These are phyloP conservation scores for Calonectria pauciramosa DNA, from an alignment of 2,329 filamentous ascomycete genomes.

Conservation along the genomic window DNA sequence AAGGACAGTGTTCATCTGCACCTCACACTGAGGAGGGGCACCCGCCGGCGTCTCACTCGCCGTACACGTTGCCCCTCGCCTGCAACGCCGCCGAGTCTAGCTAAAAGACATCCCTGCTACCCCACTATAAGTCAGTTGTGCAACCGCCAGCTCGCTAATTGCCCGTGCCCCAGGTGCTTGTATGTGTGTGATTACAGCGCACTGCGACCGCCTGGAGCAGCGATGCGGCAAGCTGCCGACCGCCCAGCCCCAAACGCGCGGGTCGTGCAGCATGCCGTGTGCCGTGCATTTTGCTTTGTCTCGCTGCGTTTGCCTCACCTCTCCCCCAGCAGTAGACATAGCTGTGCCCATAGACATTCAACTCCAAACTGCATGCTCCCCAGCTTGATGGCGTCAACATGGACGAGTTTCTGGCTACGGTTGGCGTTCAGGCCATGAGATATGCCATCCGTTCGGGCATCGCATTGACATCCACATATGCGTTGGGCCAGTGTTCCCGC, in stretches of 20 bases:
- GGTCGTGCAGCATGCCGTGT: slow-evolving; percentile 10
- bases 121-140: slow-evolving; percentile 32
- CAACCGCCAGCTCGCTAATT: slow-evolving; percentile 15
- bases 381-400: slow-evolving; percentile 59
- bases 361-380: not conserved
- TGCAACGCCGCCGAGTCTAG: not conserved
- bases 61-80: slow-evolving; percentile 38
- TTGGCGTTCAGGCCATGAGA: slow-evolving; percentile 83
- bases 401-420: slow-evolving; percentile 73
- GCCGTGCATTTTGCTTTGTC: slow-evolving; percentile 18
- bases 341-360: slow-evolving; percentile 2
- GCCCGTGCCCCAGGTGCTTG: not conserved
- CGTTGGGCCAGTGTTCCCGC: slow-evolving; percentile 84
- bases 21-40: slow-evolving; percentile 27
- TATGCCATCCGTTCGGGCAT: slow-evolving; percentile 93
- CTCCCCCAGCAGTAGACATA: slow-evolving; percentile 6
- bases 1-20: not conserved
- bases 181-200: slow-evolving; percentile 15
- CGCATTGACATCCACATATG: slow-evolving; percentile 86
- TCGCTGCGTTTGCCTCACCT: slow-evolving; percentile 6
- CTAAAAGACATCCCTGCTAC: slow-evolving; percentile 20
- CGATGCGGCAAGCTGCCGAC: not conserved
- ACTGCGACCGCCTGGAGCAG: slow-evolving; percentile 3
- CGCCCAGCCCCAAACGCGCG: not conserved
- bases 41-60: slow-evolving; percentile 31